Conservation (phyloP, 345 rosid species). For the Citrus cavaleriei region DNA sequence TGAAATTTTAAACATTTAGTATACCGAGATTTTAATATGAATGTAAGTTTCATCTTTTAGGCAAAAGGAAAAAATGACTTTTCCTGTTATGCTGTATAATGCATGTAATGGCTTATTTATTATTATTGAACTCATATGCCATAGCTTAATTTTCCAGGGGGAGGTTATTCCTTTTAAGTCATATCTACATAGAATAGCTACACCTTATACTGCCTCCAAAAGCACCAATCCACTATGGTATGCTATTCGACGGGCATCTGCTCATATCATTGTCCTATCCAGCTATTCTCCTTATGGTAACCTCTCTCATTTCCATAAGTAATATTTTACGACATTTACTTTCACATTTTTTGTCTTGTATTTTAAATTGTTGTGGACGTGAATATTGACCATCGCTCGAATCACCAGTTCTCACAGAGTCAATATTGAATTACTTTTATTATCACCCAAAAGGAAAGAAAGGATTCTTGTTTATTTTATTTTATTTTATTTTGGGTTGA, state of each 20-base stretch:
- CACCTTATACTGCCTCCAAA: constrained; percentile 43
- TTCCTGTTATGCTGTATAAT: background rate
- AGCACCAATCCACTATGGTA: constrained; percentile 54
- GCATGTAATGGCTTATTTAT: background rate
- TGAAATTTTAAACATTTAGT: background rate
- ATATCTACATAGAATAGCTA: constrained; percentile 43
- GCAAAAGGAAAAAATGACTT: background rate
- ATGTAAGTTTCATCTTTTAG: background rate
- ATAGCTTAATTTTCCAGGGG: constrained; percentile 28
- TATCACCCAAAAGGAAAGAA: background rate
- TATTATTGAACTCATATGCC: background rate
- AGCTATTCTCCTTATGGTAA: constrained; percentile 64
- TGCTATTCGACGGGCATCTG: constrained; percentile 53
- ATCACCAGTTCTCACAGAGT: background rate
- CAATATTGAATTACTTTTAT: background rate
- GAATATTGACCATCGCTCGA: background rate
- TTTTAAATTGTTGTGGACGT: background rate
- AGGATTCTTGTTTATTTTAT: background rate
- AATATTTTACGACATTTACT: background rate
- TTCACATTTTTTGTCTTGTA: background rate
- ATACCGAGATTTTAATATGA: background rate
- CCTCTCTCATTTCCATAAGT: background rate
- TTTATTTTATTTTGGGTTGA: background rate
- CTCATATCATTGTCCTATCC: constrained; percentile 53
- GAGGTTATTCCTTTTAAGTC: constrained; percentile 52